Conservation (phyloP, 495 filamentous ascomycete species). For the Penicillium tannophilum region DNA sequence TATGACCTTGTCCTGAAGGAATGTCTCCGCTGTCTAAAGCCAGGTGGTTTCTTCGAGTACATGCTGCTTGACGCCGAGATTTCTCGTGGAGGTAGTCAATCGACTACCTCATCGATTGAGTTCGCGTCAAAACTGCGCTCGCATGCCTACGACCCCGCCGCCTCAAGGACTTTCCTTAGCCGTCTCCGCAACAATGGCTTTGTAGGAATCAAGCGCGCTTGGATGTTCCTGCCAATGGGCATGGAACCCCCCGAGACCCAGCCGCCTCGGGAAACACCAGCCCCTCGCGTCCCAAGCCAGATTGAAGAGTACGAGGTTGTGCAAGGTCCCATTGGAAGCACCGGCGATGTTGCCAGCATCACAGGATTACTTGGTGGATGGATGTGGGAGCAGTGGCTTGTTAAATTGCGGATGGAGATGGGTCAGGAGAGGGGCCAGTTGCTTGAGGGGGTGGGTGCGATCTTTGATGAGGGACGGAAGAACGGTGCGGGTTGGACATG, state of each 20-base stretch:
- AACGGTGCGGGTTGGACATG: conserved; percentile 82
- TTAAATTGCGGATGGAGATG: conserved; percentile 84
- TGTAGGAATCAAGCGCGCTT: conserved; percentile 76
- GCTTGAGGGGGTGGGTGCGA: conserved; percentile 74
- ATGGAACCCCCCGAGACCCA: conserved; percentile 52
- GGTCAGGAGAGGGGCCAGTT: conserved; percentile 64
- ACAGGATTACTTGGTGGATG: conserved; percentile 83
- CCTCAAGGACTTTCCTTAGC: conserved; percentile 76
- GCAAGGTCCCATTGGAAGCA: conserved; percentile 72
- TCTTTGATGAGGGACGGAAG: conserved; percentile 82
- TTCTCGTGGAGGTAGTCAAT: conserved; percentile 75
- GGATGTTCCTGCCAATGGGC: conserved; percentile 89
- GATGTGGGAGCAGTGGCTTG: conserved; percentile 96
- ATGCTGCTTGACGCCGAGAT: conserved; percentile 85
- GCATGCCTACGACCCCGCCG: conserved; percentile 80
- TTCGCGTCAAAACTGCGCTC: conserved; percentile 87
- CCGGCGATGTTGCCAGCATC: conserved; percentile 70
- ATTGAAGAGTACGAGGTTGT: conserved; percentile 57
- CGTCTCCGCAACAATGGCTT: conserved; percentile 77
- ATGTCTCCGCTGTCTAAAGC: conserved; percentile 87
- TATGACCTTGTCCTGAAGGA: conserved; percentile 84
- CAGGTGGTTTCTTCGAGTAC: conserved; percentile 91
- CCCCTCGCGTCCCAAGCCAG: conserved; percentile 53
- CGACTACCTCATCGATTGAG: conserved; percentile 78
- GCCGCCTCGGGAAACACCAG: conserved; percentile 53